phyloP scores from a whole-genome alignment of 1,139 yeast species.

The Lodderomyces metapsilosis region DNA sequence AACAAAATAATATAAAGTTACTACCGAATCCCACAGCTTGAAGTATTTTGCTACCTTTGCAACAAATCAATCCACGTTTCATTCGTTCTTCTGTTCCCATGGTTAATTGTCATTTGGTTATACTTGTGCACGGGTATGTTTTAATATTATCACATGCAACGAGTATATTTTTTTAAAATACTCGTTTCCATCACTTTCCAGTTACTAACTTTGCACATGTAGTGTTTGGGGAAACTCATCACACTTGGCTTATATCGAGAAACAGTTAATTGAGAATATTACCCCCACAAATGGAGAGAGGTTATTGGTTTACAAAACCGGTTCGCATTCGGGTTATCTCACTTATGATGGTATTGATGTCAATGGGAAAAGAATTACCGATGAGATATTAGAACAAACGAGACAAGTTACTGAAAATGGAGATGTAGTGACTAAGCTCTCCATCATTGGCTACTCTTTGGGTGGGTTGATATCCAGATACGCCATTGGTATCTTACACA shows the following conservation, averaged over 20 bases:
- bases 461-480: slow-evolving; percentile 81
- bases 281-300: slow-evolving; percentile 16
- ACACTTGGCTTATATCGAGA: slow-evolving; percentile 61
- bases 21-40: no score
- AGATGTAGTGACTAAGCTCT: slow-evolving; percentile 49
- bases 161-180: slow-evolving; percentile 4
- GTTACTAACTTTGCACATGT: slow-evolving; percentile 13
- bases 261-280: slow-evolving; percentile 31
- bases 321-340: slow-evolving; percentile 62
- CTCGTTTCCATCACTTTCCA: no score
- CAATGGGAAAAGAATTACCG: slow-evolving; percentile 73
- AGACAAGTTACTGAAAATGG: slow-evolving; percentile 17
- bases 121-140: slow-evolving; percentile 72
- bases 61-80: neutral
- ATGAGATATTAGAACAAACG: slow-evolving; percentile 58
- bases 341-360: slow-evolving; percentile 88
- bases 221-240: slow-evolving; percentile 74
- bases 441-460: slow-evolving; percentile 76
- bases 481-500: slow-evolving; percentile 67
- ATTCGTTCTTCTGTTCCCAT: slow-evolving; percentile 2
- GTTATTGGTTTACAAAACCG: slow-evolving; percentile 55
- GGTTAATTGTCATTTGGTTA: slow-evolving; percentile 53
- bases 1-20: no score
- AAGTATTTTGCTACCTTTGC: neutral
- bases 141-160: neutral